phyloP scores from a whole-genome alignment of 306 rosid species.

The Ceratonia siliqua region DNA sequence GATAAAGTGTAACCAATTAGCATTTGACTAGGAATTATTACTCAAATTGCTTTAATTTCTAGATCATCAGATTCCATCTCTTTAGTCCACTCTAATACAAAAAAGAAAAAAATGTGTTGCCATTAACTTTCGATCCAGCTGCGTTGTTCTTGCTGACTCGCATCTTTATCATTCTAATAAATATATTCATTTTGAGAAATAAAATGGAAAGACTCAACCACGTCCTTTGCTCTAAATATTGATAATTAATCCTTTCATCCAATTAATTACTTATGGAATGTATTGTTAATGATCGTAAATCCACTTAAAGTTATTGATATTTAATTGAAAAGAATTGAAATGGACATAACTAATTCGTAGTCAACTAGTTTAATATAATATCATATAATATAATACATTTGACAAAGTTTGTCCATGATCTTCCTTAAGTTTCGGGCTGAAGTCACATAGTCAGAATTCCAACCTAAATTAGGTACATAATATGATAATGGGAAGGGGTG shows the following conservation, averaged over 20 bases:
- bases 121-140: neutral
- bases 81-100: neutral
- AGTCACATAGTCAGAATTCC: neutral
- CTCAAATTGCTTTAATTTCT: no score
- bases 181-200: neutral
- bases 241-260: neutral
- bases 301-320: neutral
- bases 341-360: neutral
- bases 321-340: neutral
- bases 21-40: no score
- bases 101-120: neutral
- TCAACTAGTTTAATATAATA: slow-evolving; percentile 26
- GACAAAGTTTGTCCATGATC: slow-evolving; percentile 6
- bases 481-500: neutral
- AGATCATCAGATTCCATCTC: no score
- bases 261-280: neutral
- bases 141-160: neutral
- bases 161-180: neutral
- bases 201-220: neutral
- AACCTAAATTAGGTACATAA: slow-evolving; percentile 14
- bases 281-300: neutral
- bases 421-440: slow-evolving; percentile 12
- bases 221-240: neutral
- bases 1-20: no score
- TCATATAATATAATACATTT: no score